phyloP scores from a whole-genome alignment of 768 basidiomycete genomes.

The Pseudohyphozyma bogoriensis region DNA sequence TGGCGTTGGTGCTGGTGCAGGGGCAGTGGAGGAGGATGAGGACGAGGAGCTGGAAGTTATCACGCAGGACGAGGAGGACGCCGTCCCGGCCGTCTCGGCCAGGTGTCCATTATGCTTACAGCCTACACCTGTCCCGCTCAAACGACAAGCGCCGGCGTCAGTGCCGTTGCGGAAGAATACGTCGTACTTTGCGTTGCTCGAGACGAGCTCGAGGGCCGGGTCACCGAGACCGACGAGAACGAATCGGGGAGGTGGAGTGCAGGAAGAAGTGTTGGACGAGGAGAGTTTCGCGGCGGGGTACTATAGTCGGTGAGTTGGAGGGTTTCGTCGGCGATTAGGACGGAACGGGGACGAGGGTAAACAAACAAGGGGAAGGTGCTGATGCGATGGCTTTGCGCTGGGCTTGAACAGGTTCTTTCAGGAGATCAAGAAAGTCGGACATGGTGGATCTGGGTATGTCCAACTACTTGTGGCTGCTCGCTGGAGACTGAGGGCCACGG shows the following conservation, averaged over 20 bases:
- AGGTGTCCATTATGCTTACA: slow-evolving; percentile 20
- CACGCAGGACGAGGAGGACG: neutral
- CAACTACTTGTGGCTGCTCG: too few species aligned
- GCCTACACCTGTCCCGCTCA: neutral
- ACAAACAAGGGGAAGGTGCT: slow-evolving; percentile 19
- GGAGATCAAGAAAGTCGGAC: slow-evolving; percentile 15
- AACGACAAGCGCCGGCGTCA: neutral
- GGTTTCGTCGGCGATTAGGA: too few species aligned
- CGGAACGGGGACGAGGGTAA: too few species aligned
- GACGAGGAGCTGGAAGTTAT: neutral
- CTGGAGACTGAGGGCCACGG: too few species aligned
- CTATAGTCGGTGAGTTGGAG: neutral
- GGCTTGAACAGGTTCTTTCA: slow-evolving; percentile 16
- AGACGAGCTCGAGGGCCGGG: too few species aligned
- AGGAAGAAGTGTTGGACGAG: neutral
- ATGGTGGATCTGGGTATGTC: slow-evolving; percentile 22
- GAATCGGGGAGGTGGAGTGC: slow-evolving; percentile 11
- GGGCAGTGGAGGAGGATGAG: neutral
- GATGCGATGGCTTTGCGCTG: neutral
- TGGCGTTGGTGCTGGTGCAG: neutral
- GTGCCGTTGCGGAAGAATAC: slow-evolving; percentile 1
- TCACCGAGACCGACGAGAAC: too few species aligned
- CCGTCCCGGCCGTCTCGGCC: neutral
- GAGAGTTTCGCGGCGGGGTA: neutral
- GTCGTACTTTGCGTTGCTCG: slow-evolving; percentile 20